Percentiles rank a stretch among this genome's conserved stretches.
phyloP scores from a whole-genome alignment of 176 grass and related monocot genomes.

The Bothriochloa decipiens region DNA sequence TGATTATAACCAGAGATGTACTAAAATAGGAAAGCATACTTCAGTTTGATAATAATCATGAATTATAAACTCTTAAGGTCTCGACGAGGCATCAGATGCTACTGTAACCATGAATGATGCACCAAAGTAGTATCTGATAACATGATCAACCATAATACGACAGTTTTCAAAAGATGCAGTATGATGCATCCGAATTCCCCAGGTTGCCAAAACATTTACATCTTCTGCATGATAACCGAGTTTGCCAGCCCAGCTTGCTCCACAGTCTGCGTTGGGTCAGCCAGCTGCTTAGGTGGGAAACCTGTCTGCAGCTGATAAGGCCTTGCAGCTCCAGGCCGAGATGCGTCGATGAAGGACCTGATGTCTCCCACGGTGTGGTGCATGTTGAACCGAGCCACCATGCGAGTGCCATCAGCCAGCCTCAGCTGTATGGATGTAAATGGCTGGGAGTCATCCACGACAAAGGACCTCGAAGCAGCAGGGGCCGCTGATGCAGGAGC shows the following conservation, averaged over 20 bases:
- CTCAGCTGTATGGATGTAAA: constrained; percentile 79
- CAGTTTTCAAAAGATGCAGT: neutral
- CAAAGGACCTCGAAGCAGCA: constrained; percentile 46
- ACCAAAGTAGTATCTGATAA: constrained; percentile 14
- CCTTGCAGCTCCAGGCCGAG: constrained; percentile 56
- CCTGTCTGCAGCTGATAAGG: constrained; percentile 72
- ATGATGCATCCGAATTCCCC: neutral
- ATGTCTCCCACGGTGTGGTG: constrained; percentile 81
- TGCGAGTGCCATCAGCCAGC: constrained; percentile 84
- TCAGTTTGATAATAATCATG: no score
- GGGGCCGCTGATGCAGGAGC: constrained; percentile 32
- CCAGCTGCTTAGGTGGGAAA: constrained; percentile 86
- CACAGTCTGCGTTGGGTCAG: constrained; percentile 60
- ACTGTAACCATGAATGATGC: neutral
- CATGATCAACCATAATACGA: constrained; percentile 9
- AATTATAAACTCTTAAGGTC: no score
- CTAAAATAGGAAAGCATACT: neutral
- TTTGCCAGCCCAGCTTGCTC: constrained; percentile 79
- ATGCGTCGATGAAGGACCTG: constrained; percentile 88
- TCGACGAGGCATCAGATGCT: neutral
- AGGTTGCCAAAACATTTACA: constrained; percentile 49
- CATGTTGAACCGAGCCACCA: constrained; percentile 84
- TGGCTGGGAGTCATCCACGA: constrained; percentile 70
- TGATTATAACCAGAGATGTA: neutral
- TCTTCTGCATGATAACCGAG: constrained; percentile 90